phyloP scores from a whole-genome alignment of 495 filamentous ascomycete species.

The Diplogelasinospora grovesii region DNA sequence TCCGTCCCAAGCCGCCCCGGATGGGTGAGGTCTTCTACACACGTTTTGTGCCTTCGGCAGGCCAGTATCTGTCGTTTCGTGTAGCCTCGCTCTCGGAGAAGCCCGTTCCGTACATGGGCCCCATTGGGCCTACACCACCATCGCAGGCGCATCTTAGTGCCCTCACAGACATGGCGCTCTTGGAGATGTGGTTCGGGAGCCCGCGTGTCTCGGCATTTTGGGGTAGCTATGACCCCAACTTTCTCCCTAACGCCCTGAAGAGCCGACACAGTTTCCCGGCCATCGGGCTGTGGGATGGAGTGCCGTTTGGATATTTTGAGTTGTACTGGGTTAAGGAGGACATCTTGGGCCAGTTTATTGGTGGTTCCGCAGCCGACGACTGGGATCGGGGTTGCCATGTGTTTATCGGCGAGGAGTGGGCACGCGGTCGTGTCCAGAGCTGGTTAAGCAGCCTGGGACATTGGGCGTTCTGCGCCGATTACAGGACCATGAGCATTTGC shows the following conservation, averaged over 20 bases:
- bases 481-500: constrained; percentile 71
- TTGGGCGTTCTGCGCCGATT: constrained; percentile 72
- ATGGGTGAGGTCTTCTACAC: constrained; percentile 87
- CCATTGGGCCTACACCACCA: constrained; percentile 34
- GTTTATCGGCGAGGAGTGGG: constrained; percentile 89
- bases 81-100: constrained; percentile 56
- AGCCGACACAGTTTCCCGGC: constrained; percentile 77
- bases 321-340: constrained; percentile 99
- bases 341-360: constrained; percentile 58
- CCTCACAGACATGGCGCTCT: constrained; percentile 61
- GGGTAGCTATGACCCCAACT: constrained; percentile 62
- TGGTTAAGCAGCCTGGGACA: constrained; percentile 88
- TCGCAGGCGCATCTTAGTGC: constrained; percentile 24
- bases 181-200: constrained; percentile 87
- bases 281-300: constrained; percentile 89
- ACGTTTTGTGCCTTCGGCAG: constrained; percentile 73
- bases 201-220: constrained; percentile 78
- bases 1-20: constrained; percentile 81
- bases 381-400: constrained; percentile 88
- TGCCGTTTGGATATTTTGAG: constrained; percentile 96
- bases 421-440: constrained; percentile 66
- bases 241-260: constrained; percentile 58
- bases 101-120: constrained; percentile 49
- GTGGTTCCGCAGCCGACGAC: constrained; percentile 52
- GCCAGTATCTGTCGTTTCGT: constrained; percentile 84